Base-by-base conservation (phyloP, 805 yeast genomes). In the Candida taoyuanica region DNA sequence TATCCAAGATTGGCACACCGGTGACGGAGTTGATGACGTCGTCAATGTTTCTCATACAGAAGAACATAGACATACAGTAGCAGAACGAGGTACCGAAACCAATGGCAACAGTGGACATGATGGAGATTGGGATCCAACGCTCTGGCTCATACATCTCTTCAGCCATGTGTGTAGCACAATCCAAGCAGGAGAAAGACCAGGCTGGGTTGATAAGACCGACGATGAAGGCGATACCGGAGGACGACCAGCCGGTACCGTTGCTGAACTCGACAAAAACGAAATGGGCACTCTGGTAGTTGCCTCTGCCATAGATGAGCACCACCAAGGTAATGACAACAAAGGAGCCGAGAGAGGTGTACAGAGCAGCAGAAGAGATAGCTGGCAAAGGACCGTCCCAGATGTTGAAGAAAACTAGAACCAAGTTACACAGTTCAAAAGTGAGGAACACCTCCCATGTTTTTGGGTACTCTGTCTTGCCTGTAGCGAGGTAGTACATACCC, bases 201-300 rank as follows among this genome's bases (percentile, higher is more conserved):
- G 76, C 73, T 5, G 85, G 83, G 53, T 79, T 79, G 47, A 80
- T 72, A 33, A 80, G 59, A n/a, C 87, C 86, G n/a, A 78, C 74
- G 39, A 80, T 70, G 53, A 79, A 76, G 0, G 84, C 81, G 56
- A 78, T 70, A 20, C 74, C 85, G 2, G 73, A 47, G 3, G 73
- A 64, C 8, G 63, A 47, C 83, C 85, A 78, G 28, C 85, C 85
- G 1, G 84, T 76, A 21, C 62, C 68, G 52, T 76, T 76, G 24
- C 67, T 57, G 44, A 76, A 77, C 16, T 67, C 64, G 4, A 60
- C 67, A 56, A 80, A 80, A 17, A 79, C 83, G 46, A 71, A 76
- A 5, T 55, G 39, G 0, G 82, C 70, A 9, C 63, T 25, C 44
- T 76, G 76, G 58, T 68, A 78, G 37, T 72, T 50, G 13, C 80